Base-by-base conservation (phyloP, 2,329 filamentous ascomycete genomes). In the Stagonosporopsis vannaccii region DNA sequence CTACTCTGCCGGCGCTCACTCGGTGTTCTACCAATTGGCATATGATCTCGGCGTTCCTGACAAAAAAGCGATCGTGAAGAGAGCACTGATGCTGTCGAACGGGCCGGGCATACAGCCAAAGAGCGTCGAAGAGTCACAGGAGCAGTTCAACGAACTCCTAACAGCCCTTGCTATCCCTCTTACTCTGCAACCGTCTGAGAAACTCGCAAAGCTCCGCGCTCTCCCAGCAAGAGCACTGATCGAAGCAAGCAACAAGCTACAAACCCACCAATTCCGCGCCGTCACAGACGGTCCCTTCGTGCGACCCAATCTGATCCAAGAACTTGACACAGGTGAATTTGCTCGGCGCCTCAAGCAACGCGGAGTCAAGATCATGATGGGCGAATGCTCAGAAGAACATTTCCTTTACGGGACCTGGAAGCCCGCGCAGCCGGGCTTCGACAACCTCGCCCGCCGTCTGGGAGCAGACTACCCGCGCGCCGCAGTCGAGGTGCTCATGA, bases 1-100 rank as follows among this genome's bases (percentile, higher is more conserved):
- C 2, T 86, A 86, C 61, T 85, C 82, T 4, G 84, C 84, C 1
- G 83, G 84, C 1, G 77, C 82, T 2, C 82, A 86, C 63, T 84
- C 81, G 2, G 78, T 80, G 2, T 86, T 85, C 63, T 80, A 86
- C 51, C 84, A 86, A 68, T 69, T 86, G 2, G 79, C 82, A 9
- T 82, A 85, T 60, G 84, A 87, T 62, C 75, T 86, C 8, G 79
- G 78, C 48, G 76, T 81, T 17, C 77, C 81, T 0, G 74, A 76
- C 9, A 67, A 75, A 4, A 77, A 82, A 41, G 69, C 77, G 0
- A 73, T 86, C 37, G 78, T 86, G 50, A 80, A 79, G 51, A 74
- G 82, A 48, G 81, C 76, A 8, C 75, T 84, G 42, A 85, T 86
- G 80, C 80, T 80, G 62, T 81, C 80, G 17, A 85, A 85, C 61